A percentile compares a stretch with the other conserved stretches of the same genome.
These are phyloP conservation scores for Sporothrix brasiliensis DNA, from an alignment of 2,329 filamentous ascomycete species.

Conservation along the genomic window DNA sequence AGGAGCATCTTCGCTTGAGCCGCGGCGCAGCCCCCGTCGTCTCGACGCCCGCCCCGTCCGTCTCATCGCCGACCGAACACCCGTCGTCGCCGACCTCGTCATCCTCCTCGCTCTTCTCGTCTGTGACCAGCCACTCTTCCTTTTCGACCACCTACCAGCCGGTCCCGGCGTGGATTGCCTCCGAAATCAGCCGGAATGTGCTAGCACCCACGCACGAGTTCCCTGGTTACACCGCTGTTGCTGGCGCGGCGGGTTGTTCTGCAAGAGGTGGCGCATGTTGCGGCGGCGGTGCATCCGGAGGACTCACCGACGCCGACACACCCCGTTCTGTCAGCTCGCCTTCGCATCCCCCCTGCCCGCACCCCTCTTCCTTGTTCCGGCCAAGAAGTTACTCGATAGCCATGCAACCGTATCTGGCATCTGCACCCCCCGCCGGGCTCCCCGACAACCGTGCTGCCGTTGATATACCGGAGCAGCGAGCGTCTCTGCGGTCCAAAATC, in stretches of 20 bases:
- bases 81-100: conserved; percentile 25
- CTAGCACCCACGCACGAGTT: not conserved
- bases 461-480: not conserved
- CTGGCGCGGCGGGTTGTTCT: conserved; percentile 6
- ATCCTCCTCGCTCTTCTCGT: conserved; percentile 29
- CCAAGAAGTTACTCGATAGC: not conserved
- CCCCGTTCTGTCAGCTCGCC: not conserved
- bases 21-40: conserved; percentile 14
- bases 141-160: conserved; percentile 15
- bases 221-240: conserved; percentile 11
- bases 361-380: not conserved
- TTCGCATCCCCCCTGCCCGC: conserved; percentile 14
- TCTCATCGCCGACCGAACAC: conserved; percentile 19
- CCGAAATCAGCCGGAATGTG: conserved; percentile 28
- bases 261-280: conserved; percentile 7
- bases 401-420: not conserved
- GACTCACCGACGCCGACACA: conserved; percentile 5
- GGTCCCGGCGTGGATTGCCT: conserved; percentile 25
- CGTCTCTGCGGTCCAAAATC: conserved; percentile 18
- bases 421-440: not conserved
- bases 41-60: conserved; percentile 2
- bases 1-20: not conserved
- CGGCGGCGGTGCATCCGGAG: not conserved
- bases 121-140: conserved; percentile 23
- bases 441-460: not conserved